Evolutionary conservation across 805 yeast genomes (phyloP), one percentile per base, ranked within the genome.

Genomic region (Wickerhamomyces pijperi): DNA sequence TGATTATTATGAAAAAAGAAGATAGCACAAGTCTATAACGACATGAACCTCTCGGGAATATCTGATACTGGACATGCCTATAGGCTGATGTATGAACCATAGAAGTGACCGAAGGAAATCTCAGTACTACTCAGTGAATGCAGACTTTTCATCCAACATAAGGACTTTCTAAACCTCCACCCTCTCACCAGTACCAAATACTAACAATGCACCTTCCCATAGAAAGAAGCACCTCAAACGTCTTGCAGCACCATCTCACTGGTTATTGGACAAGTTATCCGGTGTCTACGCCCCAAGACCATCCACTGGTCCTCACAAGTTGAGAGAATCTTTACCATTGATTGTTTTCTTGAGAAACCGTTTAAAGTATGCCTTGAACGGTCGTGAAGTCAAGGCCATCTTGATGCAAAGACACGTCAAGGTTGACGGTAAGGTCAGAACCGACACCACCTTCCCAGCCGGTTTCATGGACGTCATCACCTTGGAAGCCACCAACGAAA

Each of bases 161-260:
- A n/a, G n/a, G n/a, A n/a, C n/a, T n/a, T n/a, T n/a, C n/a, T n/a
- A n/a, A n/a, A n/a, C n/a, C n/a, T n/a, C n/a, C n/a, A n/a, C n/a
- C n/a, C n/a, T n/a, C n/a, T n/a, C n/a, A n/a, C 12, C 7, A 25
- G 29, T 11, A 4, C 29, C 12, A 4, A 25, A 14, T 25, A 25
- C 29, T 25, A 31, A 31, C 33, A 16, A 15, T 4, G 4, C 19
- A 8, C 15, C 23, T 31, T 31, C 17, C n/a, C 16, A 31, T 19
- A 31, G 33, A 82, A 86, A 87, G 88, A 88, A 90, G 81, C 97
- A 90, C 71, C 82, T 88, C 71, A 88, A 90, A 82, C 87, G 97
- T 82, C 82, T 90, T 74, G 96, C 97, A 70, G 98, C 98, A 70
- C 99, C 99, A 79, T 82, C 88, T 78, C 98, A 92, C 82, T 92